A percentile compares a stretch with the other conserved stretches of the same genome.
These are phyloP conservation scores for Prunus padus DNA, from an alignment of 306 rosid genomes.

Conservation along the genomic window DNA sequence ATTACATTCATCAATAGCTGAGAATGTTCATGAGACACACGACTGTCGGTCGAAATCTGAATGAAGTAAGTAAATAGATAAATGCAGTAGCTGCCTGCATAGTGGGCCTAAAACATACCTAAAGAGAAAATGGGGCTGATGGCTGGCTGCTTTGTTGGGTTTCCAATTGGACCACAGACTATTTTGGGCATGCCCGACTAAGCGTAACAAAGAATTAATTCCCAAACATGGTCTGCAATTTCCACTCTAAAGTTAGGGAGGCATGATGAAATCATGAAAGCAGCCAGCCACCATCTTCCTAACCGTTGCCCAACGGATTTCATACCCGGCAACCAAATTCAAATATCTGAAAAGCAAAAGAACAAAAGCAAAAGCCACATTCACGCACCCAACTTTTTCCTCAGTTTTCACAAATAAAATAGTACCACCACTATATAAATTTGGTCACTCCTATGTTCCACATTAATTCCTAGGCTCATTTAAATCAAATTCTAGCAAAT, in stretches of 20 bases:
- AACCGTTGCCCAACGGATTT: constrained; percentile 85
- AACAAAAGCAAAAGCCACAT: constrained; percentile 41
- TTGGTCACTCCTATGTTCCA: not conserved
- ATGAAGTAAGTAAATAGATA: too few species aligned
- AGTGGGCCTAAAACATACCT: not conserved
- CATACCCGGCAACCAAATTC: constrained; percentile 75
- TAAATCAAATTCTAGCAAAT: constrained; percentile 32
- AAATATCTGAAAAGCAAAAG: constrained; percentile 38
- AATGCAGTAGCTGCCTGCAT: not conserved
- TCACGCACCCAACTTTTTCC: constrained; percentile 25
- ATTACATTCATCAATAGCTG: too few species aligned
- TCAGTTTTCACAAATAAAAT: not conserved
- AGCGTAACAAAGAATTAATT: not conserved
- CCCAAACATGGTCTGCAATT: not conserved
- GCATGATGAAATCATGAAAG: constrained; percentile 13
- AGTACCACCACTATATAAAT: not conserved
- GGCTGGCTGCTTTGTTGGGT: too few species aligned
- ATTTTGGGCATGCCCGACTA: not conserved
- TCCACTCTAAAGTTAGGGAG: not conserved
- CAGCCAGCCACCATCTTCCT: not conserved
- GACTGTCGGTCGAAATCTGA: too few species aligned
- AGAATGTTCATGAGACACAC: too few species aligned
- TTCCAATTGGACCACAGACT: not conserved
- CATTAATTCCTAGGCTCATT: not conserved
- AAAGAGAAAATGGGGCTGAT: not conserved